Base-by-base conservation (phyloP, 2,329 filamentous ascomycete genomes). In the Aspergillus puulaauensis region DNA sequence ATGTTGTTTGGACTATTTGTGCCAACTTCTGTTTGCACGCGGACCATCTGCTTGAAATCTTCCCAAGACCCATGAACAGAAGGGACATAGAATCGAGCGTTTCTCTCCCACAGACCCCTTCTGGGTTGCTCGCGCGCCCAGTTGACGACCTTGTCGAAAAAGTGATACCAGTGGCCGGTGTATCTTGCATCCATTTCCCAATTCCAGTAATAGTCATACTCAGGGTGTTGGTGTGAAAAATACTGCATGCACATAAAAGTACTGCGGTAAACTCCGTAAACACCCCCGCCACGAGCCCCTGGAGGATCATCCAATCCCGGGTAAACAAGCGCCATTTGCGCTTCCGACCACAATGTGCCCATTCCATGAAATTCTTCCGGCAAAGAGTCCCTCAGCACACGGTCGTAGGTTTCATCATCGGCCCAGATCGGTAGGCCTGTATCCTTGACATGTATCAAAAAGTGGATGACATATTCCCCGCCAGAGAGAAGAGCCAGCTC, bases 231-330 rank as follows among this genome's bases (percentile, higher is more conserved):
- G 66, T 89, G 82, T 58, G 93, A 90, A 72, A 98, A 98, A 74
- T 93, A 90, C 70, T 97, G 93, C 79, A 98, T 87, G 0, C 93
- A 91, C 91, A 98, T 96, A 67, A 92, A 91, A 9, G 95, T 85
- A 54, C 91, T 93, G 52, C 95, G 89, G 76, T 98, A 98, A 8
- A 96, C 91, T 17, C 93, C 93, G 72, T 98, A 93, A 1, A 96
- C 86, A 1, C 90, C 90, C 56, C 96, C 82, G 51, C 89, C 84
- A 57, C 82, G 82, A 63, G 83, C 82, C 74, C 87, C 92, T 46
- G 90, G 85, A 61, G 90, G 85, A 61, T 96, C 91, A 68, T 91
- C 88, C 24, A 96, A 87, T 49, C 90, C 91, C 52, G 95, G 90
- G 75, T 98, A 99, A 66, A 96, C 83, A 57, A 92, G 85, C 53